Conservation (phyloP, 2,329 filamentous ascomycete species). For the Cercospora citrullina region DNA sequence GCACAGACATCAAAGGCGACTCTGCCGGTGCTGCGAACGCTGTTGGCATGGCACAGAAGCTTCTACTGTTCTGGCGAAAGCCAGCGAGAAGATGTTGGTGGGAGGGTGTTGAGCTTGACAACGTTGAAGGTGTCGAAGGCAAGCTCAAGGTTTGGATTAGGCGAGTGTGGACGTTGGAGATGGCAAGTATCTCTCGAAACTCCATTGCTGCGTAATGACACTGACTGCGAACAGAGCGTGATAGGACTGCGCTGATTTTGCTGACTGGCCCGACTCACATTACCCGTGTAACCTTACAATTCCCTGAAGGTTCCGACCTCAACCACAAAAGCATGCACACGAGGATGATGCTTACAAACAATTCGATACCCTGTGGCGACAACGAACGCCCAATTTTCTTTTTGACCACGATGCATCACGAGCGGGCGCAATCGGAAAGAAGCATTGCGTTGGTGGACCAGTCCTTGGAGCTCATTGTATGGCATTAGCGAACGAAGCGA, state of each 20-base stretch:
- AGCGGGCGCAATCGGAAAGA: slow-evolving; percentile 11
- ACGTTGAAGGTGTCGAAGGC: slow-evolving; percentile 86
- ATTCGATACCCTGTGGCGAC: slow-evolving; percentile 5
- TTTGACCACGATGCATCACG: slow-evolving; percentile 9
- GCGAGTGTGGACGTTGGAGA: slow-evolving; percentile 97
- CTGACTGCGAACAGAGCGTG: slow-evolving; percentile 31
- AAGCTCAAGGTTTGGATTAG: slow-evolving; percentile 98
- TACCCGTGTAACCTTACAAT: background rate
- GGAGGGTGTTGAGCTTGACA: slow-evolving; percentile 90
- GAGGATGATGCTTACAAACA: slow-evolving; percentile 1
- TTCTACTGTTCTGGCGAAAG: slow-evolving; percentile 97
- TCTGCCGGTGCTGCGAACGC: slow-evolving; percentile 71
- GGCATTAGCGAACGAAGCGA: slow-evolving; percentile 11
- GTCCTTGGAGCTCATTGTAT: slow-evolving; percentile 15
- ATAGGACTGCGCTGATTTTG: slow-evolving; percentile 34
- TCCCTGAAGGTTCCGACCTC: background rate
- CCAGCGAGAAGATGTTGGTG: slow-evolving; percentile 97
- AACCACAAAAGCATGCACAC: background rate
- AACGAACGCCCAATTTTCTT: slow-evolving; percentile 5
- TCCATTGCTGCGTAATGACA: background rate
- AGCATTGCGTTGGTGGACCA: slow-evolving; percentile 17
- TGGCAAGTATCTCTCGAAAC: slow-evolving; percentile 55
- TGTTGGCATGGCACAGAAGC: slow-evolving; percentile 97
- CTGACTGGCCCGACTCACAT: background rate
- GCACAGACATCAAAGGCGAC: slow-evolving; percentile 73